Evolutionary conservation across 2,329 filamentous ascomycete species (phyloP).

Genomic region (Nectriaceae sp.): DNA sequence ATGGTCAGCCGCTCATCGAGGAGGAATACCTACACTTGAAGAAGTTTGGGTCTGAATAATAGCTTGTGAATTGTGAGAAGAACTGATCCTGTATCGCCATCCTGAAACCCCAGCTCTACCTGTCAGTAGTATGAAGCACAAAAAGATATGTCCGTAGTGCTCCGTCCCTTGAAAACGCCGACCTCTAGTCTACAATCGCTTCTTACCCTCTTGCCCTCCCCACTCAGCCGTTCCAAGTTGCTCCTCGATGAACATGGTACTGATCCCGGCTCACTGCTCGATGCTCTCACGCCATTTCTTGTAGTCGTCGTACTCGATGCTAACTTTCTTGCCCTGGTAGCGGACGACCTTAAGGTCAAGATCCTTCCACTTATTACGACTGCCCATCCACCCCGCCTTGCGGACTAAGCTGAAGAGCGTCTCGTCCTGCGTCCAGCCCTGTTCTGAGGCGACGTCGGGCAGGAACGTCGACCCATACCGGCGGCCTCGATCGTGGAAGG

Average conservation of each 20-base stretch:
- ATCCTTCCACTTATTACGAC: conserved; percentile 75
- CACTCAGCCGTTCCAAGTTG: not conserved
- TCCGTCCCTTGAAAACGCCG: conserved; percentile 24
- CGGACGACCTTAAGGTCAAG: conserved; percentile 77
- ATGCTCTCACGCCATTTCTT: conserved; percentile 79
- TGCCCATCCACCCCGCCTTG: conserved; percentile 91
- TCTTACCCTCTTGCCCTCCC: conserved; percentile 18
- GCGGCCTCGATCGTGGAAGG: conserved; percentile 72
- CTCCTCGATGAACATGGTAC: not conserved
- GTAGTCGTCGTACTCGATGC: conserved; percentile 71
- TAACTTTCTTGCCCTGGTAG: conserved; percentile 84
- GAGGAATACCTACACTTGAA: conserved; percentile 12
- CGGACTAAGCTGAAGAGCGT: conserved; percentile 86
- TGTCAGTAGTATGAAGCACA: conserved; percentile 14
- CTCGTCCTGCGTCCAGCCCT: conserved; percentile 95
- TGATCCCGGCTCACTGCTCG: conserved; percentile 22
- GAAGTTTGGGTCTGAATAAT: conserved; percentile 18
- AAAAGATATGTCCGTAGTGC: conserved; percentile 11
- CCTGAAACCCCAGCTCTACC: conserved; percentile 15
- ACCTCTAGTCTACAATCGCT: conserved; percentile 30
- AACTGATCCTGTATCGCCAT: conserved; percentile 11
- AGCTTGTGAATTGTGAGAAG: conserved; percentile 12
- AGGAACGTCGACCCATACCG: conserved; percentile 87
- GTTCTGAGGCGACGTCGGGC: conserved; percentile 87
- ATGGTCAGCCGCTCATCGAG: no score